A percentile compares a stretch with the other conserved stretches of the same genome.
Evolutionary conservation across 2,329 filamentous ascomycete genomes (phyloP).

Genomic region (Aspergillus sp.): DNA sequence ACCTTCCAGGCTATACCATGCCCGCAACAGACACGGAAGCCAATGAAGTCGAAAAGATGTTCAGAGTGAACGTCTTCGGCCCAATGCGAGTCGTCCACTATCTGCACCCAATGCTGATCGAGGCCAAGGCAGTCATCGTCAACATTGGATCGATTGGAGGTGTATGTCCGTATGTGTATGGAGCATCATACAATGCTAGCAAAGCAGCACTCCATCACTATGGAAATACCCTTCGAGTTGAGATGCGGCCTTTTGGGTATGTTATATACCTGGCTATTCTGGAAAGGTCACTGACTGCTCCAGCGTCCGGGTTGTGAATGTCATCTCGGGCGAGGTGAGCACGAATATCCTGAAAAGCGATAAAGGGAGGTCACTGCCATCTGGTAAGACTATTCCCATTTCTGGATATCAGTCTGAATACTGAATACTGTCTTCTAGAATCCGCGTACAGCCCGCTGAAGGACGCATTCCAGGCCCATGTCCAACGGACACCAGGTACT

Average conservation of each 20-base stretch:
- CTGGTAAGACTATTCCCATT: neutral
- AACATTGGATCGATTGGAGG: slow-evolving; percentile 26
- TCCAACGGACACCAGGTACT: neutral
- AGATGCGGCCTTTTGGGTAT: slow-evolving; percentile 11
- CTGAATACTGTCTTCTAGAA: neutral
- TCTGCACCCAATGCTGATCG: neutral
- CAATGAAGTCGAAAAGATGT: neutral
- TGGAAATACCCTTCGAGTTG: slow-evolving; percentile 9
- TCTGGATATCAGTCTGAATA: too few species aligned
- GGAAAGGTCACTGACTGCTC: too few species aligned
- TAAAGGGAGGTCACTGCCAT: neutral
- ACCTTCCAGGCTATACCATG: neutral
- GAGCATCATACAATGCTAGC: slow-evolving; percentile 9
- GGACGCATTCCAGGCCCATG: neutral
- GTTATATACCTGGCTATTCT: too few species aligned
- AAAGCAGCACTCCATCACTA: slow-evolving; percentile 13
- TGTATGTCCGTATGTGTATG: slow-evolving; percentile 1
- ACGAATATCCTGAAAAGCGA: slow-evolving; percentile 11
- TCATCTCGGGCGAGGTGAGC: slow-evolving; percentile 10
- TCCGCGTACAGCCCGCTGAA: neutral
- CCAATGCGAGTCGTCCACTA: neutral
- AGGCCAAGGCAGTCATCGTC: slow-evolving; percentile 20
- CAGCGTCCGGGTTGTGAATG: slow-evolving; percentile 7
- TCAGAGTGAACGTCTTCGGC: neutral
- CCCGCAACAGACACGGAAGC: neutral